Conservation (phyloP, 352 stramenopile genomes). For the Pythium aristosporum region DNA sequence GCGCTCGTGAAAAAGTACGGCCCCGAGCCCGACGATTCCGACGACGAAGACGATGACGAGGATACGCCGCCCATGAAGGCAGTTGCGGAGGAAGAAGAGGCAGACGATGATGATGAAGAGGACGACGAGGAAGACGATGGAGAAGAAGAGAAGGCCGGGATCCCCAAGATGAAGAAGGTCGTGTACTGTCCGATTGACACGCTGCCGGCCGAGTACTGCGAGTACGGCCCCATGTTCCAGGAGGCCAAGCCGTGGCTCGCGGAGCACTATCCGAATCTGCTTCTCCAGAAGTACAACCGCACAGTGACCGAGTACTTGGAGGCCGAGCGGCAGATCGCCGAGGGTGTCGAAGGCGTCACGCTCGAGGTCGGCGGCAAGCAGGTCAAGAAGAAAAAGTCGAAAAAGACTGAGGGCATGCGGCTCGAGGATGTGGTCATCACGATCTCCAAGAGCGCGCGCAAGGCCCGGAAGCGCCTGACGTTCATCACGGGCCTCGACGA, state of each 20-base stretch:
- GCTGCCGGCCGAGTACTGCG: constrained; percentile 82
- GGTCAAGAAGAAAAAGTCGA: constrained; percentile 86
- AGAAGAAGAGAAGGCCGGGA: constrained; percentile 34
- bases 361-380: constrained; percentile 70
- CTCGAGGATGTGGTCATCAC: constrained; percentile 68
- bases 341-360: constrained; percentile 72
- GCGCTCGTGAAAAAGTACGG: constrained; percentile 86
- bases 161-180: constrained; percentile 60
- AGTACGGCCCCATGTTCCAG: constrained; percentile 84
- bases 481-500: constrained; percentile 83
- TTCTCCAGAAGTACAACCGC: constrained; percentile 84
- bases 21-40: constrained; percentile 71
- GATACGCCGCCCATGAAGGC: constrained; percentile 36
- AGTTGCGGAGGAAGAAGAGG: constrained; percentile 14
- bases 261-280: constrained; percentile 68
- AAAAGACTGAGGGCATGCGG: constrained; percentile 67
- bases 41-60: constrained; percentile 65
- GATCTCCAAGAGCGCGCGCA: constrained; percentile 73
- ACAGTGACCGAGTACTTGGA: constrained; percentile 76
- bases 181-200: constrained; percentile 85
- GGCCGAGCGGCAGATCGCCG: constrained; percentile 76
- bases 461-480: constrained; percentile 77
- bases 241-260: constrained; percentile 83
- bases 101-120: constrained; percentile 37
- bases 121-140: constrained; percentile 47